Base-by-base conservation (phyloP, 495 filamentous ascomycete species). In the Penicillium cinerascens region DNA sequence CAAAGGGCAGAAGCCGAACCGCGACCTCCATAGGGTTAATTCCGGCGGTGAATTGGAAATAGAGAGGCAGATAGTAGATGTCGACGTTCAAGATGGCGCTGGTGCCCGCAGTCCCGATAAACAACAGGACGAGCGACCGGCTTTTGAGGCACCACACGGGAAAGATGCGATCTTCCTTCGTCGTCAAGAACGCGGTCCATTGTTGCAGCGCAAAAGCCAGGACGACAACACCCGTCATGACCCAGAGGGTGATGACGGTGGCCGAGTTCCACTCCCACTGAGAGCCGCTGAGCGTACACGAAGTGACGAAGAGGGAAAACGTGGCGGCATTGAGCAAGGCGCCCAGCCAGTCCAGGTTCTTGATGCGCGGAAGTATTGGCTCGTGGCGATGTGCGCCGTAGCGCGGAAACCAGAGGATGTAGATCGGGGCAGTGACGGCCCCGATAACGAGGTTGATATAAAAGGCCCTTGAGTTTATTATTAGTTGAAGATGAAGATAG, bases 381-480 rank as follows among this genome's bases (percentile, higher is more conserved):
- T 21, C 70, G 70, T 0, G 71, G 3, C 25, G 69, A 6, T 58
- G 63, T 1, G 81, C 78, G 48, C 78, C 66, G 44, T 71, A 59
- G 13, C 68, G 57, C 0, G 79, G 80, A 11, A 85, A 59, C 35
- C 80, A 44, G 57, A 82, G 78, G 35, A 86, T 5, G 56, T 80
- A 86, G 38, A 77, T 68, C 0, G 84, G 84, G 1, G 74, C 63
- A 21, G 73, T 74, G 5, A 73, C 50, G 8, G 56, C 83, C 18
- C 72, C 76, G 21, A 84, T 63, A 23, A 72, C 51, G 15, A 85
- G 66, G 58, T 86, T 89, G 63, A 89, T 59, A 18, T 67, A 68
- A 48, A 64, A 67, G 0, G 52, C 56, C 25, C 25, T 26, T 26
- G 25, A n/a, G n/a, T n/a, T 26, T 7, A 26, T 3, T 3, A 26